Base-by-base conservation (phyloP, 202 grass and related monocot species). In the Eragrostis tef region DNA sequence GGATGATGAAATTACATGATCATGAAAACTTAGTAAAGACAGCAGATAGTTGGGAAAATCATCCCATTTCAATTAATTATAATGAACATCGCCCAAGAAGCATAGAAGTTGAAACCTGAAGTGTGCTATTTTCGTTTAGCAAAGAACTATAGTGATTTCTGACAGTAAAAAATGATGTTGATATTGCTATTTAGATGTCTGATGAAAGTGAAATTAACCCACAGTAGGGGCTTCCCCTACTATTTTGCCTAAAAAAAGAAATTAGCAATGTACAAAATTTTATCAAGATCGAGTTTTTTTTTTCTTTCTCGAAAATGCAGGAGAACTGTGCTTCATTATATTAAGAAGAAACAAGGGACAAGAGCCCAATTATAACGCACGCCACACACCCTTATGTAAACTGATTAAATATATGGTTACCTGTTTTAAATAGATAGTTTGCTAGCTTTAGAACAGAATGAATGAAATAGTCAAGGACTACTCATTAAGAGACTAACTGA, bases 1-100 rank as follows among this genome's bases (percentile, higher is more conserved):
- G 25, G 29, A 83, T 74, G 22, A 62, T 34, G 17, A 34, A 59
- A 85, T 63, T 11, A 78, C n/a, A 42, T 79, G n/a, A 70, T 75
- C 41, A 73, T 70, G 53, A 25, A 69, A 84, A 59, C 49, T 64
- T 5, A 48, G n/a, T 64, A 48, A 77, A 65, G 64, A 9, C 49
- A 27, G 47, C 26, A 11, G 10, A 61, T 53, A 41, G 67, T 78
- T 73, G 21, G 45, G 36, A 45, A 89, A 81, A 47, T 63, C 20
- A 42, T 70, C 21, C 16, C 59, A 80, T 56, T 73, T 71, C 45
- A 66, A 57, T 17, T 9, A 65, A 42, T 12, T 16, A n/a, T n/a
- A 83, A 11, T 9, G 62, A 47, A 45, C 6, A 54, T 59, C 34
- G n/a, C 11, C 48, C 80, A 57, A 26, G 53, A 10, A 61, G 16